A percentile compares a stretch with the other conserved stretches of the same genome.
These are phyloP conservation scores for Karstenula rhodostoma DNA, from an alignment of 2,329 filamentous ascomycete genomes.

Conservation along the genomic window DNA sequence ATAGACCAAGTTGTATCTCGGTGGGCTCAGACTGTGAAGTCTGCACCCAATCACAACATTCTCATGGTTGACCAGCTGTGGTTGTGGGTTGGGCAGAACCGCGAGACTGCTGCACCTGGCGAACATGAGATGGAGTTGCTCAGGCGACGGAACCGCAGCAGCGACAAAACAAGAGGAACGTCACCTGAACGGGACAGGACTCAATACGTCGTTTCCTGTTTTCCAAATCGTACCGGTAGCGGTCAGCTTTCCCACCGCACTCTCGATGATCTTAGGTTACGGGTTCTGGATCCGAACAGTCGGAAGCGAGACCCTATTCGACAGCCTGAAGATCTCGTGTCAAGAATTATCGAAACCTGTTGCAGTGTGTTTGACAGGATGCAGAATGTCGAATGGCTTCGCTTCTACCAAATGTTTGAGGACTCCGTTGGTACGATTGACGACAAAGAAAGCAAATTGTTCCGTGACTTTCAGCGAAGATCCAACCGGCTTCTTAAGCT, in stretches of 20 bases:
- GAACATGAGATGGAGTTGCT: constrained; percentile 7
- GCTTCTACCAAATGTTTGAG: constrained; percentile 22
- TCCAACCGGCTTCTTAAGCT: constrained; percentile 14
- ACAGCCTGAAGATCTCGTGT: constrained; percentile 17
- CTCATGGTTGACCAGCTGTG: constrained; percentile 23
- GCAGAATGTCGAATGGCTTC: constrained; percentile 16
- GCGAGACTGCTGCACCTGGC: background rate
- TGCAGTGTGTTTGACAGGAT: constrained; percentile 17
- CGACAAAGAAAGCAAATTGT: constrained; percentile 17
- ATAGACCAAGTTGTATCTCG: constrained; percentile 22
- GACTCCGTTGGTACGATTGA: constrained; percentile 19
- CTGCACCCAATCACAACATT: constrained; percentile 15
- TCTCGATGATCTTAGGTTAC: constrained; percentile 17
- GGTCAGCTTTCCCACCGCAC: constrained; percentile 6
- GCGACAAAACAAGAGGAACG: background rate
- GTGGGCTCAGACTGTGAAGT: constrained; percentile 12
- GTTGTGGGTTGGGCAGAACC: constrained; percentile 14
- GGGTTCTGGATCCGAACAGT: constrained; percentile 11
- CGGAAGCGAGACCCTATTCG: constrained; percentile 10
- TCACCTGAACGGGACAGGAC: background rate
- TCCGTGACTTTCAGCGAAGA: constrained; percentile 16
- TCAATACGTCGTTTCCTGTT: constrained; percentile 15
- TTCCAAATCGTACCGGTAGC: constrained; percentile 18
- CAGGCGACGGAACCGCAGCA: background rate
- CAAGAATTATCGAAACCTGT: constrained; percentile 21